A percentile compares a stretch with the other conserved stretches of the same genome.
phyloP scores from a whole-genome alignment of 805 yeast species.

The Pichia heedii region DNA sequence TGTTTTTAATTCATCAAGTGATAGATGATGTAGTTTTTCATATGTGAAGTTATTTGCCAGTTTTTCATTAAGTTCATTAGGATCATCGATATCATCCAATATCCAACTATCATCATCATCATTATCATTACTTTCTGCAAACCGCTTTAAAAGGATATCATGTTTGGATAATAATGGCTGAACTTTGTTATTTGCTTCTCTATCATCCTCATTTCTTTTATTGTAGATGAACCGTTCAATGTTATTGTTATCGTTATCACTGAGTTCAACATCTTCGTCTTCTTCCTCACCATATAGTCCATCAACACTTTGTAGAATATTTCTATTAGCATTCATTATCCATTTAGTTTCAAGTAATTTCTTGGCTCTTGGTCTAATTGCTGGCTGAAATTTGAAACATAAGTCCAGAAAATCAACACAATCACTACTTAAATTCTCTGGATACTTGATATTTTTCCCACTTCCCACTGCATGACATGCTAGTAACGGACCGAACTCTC shows the following conservation, averaged over 20 bases:
- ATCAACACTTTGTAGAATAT: conserved; percentile 5
- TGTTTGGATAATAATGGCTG: too few species aligned
- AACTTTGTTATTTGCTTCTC: too few species aligned
- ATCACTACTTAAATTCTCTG: conserved; percentile 26
- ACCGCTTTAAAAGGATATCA: too few species aligned
- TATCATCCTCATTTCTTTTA: too few species aligned
- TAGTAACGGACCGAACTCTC: conserved; percentile 64
- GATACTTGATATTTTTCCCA: conserved; percentile 63
- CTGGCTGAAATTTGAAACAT: conserved; percentile 64
- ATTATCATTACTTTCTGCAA: too few species aligned
- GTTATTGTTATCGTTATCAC: background rate
- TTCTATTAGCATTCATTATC: conserved; percentile 28
- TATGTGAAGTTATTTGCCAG: too few species aligned
- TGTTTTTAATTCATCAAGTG: background rate
- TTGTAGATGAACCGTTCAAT: too few species aligned
- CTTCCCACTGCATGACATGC: conserved; percentile 79
- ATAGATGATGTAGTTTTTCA: too few species aligned
- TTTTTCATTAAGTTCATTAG: too few species aligned
- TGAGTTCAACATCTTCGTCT: background rate
- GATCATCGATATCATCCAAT: too few species aligned
- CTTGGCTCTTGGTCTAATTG: conserved; percentile 45
- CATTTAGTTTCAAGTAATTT: conserved; percentile 52
- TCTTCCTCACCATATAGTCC: background rate
- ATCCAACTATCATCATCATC: too few species aligned
- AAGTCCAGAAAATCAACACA: conserved; percentile 43